Base-by-base conservation (phyloP, 2,329 filamentous ascomycete genomes). In the Diaporthe velutina region DNA sequence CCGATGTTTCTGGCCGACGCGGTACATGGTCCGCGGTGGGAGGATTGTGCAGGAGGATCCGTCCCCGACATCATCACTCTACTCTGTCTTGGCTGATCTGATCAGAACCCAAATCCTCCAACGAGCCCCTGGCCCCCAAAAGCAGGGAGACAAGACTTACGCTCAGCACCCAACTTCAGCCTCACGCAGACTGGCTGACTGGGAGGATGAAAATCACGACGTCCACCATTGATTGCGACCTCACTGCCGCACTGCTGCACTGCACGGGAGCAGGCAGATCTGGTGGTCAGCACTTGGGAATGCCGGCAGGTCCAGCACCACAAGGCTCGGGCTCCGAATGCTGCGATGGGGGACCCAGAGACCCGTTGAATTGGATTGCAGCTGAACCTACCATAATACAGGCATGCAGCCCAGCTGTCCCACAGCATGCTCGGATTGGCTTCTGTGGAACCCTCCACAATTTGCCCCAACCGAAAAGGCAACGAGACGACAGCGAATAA, bases 341-440 rank as follows among this genome's bases (percentile, higher is more conserved):
- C 33, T 13, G 64, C 64, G 48, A 68, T 68, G 42, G 48, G 45
- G 45, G 33, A 10, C 48, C 64, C 48, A 67, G 33, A 22, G 64
- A 52, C 64, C 64, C 64, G 48, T 68, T 54, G 64, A 54, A 68
- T 68, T 54, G 48, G 64, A 68, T 68, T 68, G 45, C 22, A 68
- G 33, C 48, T 68, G 61, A 66, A 50, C 58, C 58, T 61, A 61
- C 57, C 35, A 25, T 17, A 33, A 42, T 60, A 42, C 58, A 42
- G 33, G 40, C 38, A 42, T 66, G 60, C 60, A 48, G 60, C 60
- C 60, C 60, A 45, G 48, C 30, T 25, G 64, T 68, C 48, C 64
- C 64, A 68, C 64, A 68, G 64, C 64, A 68, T 68, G 48, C 48
- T 68, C 64, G 64, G 64, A 68, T 68, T 68, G 64, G 64, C 64